Percentiles rank a stretch among this genome's conserved stretches.
Conservation (phyloP, 1,284 basidiomycete species). For the Leccinum subrobustum region DNA sequence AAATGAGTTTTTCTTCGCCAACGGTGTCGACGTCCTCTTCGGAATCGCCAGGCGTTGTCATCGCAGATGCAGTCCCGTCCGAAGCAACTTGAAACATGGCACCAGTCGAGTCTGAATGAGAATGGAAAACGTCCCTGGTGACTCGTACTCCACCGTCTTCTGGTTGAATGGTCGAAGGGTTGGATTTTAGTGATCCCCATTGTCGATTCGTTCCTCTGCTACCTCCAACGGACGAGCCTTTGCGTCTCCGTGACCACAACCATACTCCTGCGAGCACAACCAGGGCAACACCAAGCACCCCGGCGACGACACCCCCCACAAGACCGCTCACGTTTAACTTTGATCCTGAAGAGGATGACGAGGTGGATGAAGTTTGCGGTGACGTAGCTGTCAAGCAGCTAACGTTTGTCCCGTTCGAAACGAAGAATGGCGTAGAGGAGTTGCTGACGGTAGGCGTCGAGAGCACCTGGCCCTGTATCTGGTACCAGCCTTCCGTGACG, state of each 20-base stretch:
- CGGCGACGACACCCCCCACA: constrained; percentile 43
- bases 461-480: constrained; percentile 25
- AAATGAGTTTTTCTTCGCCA: constrained; percentile 26
- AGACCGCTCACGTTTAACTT: constrained; percentile 39
- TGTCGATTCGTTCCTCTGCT: constrained; percentile 1
- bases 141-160: background rate
- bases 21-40: constrained; percentile 19
- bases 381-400: constrained; percentile 36
- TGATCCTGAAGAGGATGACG: constrained; percentile 12
- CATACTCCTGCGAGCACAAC: constrained; percentile 31
- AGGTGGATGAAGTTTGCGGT: constrained; percentile 16
- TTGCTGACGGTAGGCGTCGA: constrained; percentile 2
- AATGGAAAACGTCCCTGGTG: constrained; percentile 12
- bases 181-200: constrained; percentile 32
- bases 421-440: constrained; percentile 39
- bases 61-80: constrained; percentile 16
- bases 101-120: constrained; percentile 24
- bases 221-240: background rate
- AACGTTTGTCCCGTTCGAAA: constrained; percentile 38
- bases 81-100: constrained; percentile 12
- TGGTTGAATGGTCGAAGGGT: constrained; percentile 16
- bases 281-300: constrained; percentile 32
- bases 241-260: constrained; percentile 32
- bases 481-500: constrained; percentile 45
- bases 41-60: constrained; percentile 20